Conservation (phyloP, 768 basidiomycete genomes). For the Boletales sp. region DNA sequence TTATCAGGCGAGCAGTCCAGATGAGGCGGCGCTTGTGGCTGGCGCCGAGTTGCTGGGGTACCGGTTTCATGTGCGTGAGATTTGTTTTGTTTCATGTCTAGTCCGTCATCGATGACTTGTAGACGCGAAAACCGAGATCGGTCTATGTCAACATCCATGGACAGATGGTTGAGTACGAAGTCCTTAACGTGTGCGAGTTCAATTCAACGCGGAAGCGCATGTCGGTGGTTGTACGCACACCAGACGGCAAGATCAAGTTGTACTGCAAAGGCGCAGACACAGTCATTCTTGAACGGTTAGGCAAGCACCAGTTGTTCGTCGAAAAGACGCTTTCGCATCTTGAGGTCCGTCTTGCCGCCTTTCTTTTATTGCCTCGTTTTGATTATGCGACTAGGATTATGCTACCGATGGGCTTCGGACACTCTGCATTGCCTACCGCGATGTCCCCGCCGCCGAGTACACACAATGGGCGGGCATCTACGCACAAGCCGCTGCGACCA, state of each 20-base stretch:
- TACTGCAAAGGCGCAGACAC: slow-evolving; percentile 98
- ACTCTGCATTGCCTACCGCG: slow-evolving; percentile 92
- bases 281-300: slow-evolving; percentile 91
- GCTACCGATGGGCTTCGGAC: slow-evolving; percentile 96
- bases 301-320: slow-evolving; percentile 76
- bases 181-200: slow-evolving; percentile 98
- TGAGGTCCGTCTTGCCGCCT: slow-evolving; percentile 52
- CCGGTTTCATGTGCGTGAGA: slow-evolving; percentile 78
- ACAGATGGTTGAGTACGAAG: slow-evolving; percentile 72
- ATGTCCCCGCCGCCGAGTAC: slow-evolving; percentile 90
- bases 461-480: slow-evolving; percentile 84
- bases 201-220: slow-evolving; percentile 97
- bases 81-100: background rate
- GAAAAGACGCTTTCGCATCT: slow-evolving; percentile 88
- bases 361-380: background rate
- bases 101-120: slow-evolving; percentile 1
- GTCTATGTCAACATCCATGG: slow-evolving; percentile 85
- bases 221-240: slow-evolving; percentile 88
- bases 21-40: slow-evolving; percentile 93
- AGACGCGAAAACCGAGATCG: slow-evolving; percentile 96
- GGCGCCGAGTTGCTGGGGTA: slow-evolving; percentile 92
- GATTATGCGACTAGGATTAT: slow-evolving; percentile 62
- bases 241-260: slow-evolving; percentile 89
- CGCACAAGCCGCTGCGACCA: slow-evolving; percentile 88
- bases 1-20: slow-evolving; percentile 96